Percentiles rank a stretch among this genome's conserved stretches.
Evolutionary conservation across 177 flowering plant genomes (phyloP).

Genomic region (Vitis hybrid): DNA sequence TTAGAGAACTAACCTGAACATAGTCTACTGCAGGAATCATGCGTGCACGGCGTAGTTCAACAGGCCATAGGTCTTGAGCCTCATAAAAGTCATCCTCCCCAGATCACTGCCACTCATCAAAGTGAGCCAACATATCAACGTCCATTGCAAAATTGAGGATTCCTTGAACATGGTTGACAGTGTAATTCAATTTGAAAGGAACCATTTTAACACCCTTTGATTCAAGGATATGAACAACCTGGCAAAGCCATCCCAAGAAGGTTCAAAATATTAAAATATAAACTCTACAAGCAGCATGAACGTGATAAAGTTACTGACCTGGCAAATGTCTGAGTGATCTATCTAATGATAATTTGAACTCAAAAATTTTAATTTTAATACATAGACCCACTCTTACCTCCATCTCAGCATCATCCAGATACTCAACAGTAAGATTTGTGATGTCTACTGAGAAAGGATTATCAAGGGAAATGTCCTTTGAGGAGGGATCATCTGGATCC

Average conservation of each 20-base stretch:
- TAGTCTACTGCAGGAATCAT: constrained; percentile 86
- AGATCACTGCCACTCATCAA: constrained; percentile 89
- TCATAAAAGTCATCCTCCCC: constrained; percentile 72
- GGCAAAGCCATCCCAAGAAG: constrained; percentile 4
- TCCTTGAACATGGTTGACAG: constrained; percentile 80
- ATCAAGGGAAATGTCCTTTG: constrained; percentile 49
- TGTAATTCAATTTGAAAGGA: constrained; percentile 75
- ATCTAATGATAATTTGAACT: too few species aligned
- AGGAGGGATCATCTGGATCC: constrained; percentile 86
- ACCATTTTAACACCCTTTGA: constrained; percentile 81
- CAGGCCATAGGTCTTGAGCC: constrained; percentile 95
- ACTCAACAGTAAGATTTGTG: constrained; percentile 79
- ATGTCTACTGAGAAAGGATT: constrained; percentile 83
- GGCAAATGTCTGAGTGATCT: too few species aligned
- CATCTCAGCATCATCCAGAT: constrained; percentile 86
- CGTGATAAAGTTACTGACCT: too few species aligned
- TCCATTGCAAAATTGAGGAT: constrained; percentile 87
- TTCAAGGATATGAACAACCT: constrained; percentile 79
- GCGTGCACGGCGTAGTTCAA: constrained; percentile 78
- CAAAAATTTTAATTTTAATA: too few species aligned
- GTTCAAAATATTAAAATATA: neutral
- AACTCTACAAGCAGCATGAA: too few species aligned
- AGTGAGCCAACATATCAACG: constrained; percentile 90
- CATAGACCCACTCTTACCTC: constrained; percentile 42
- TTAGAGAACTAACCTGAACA: constrained; percentile 58